Evolutionary conservation across 371 early-diverging fungal species (phyloP).

Genomic region (Nematocida sp.): DNA sequence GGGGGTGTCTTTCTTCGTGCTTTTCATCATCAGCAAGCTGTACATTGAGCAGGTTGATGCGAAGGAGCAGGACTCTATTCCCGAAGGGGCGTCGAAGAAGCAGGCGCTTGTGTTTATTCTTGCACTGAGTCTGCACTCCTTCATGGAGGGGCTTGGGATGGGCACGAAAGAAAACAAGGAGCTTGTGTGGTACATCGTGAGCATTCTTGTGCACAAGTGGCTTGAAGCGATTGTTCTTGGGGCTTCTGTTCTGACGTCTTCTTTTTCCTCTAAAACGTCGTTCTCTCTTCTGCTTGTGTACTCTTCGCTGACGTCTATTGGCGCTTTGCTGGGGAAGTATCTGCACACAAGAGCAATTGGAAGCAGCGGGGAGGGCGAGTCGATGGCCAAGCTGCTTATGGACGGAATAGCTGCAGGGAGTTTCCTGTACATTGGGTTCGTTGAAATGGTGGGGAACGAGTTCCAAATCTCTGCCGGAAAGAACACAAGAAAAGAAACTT

Average conservation of each 20-base stretch:
- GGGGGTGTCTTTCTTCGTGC: slow-evolving; percentile 52
- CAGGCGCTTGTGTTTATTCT: slow-evolving; percentile 61
- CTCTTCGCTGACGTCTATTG: slow-evolving; percentile 58
- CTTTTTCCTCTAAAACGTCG: slow-evolving; percentile 16
- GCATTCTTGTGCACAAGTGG: slow-evolving; percentile 63
- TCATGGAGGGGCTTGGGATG: slow-evolving; percentile 64
- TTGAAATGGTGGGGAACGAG: slow-evolving; percentile 62
- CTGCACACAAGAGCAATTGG: background rate
- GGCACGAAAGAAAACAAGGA: slow-evolving; percentile 23
- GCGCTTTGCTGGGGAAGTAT: slow-evolving; percentile 32
- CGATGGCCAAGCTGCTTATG: slow-evolving; percentile 15
- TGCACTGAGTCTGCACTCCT: slow-evolving; percentile 64
- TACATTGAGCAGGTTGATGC: slow-evolving; percentile 52
- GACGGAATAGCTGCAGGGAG: slow-evolving; percentile 57
- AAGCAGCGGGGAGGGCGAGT: no score
- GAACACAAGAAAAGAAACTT: slow-evolving; percentile 1
- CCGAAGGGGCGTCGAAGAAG: slow-evolving; percentile 51
- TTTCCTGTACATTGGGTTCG: slow-evolving; percentile 61
- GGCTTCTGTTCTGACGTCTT: slow-evolving; percentile 55
- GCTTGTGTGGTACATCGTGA: slow-evolving; percentile 52
- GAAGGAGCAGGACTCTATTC: slow-evolving; percentile 48
- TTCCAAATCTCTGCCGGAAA: slow-evolving; percentile 49
- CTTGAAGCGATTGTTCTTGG: slow-evolving; percentile 64
- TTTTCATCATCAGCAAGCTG: slow-evolving; percentile 56
- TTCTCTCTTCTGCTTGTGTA: slow-evolving; percentile 57